These are phyloP conservation scores for Quercus robur DNA, from an alignment of 306 rosid species.

Conservation along the genomic window DNA sequence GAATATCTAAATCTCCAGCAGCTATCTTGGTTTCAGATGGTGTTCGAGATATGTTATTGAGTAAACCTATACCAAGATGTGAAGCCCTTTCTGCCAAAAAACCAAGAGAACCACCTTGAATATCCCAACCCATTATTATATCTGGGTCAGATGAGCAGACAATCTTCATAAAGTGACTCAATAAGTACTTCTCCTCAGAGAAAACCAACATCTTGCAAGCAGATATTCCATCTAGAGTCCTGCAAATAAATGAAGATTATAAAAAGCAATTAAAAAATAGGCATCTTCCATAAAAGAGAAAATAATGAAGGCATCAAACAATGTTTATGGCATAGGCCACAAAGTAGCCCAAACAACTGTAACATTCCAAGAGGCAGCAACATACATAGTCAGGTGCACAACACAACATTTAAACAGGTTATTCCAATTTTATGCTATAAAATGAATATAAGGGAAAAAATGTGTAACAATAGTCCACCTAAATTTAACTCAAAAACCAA, in stretches of 20 bases:
- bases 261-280: too few relatives aligned
- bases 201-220: slow-evolving; percentile 60
- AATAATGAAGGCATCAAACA: too few relatives aligned
- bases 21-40: slow-evolving; percentile 56
- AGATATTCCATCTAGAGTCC: slow-evolving; percentile 66
- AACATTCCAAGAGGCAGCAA: background rate
- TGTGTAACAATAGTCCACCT: background rate
- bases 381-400: background rate
- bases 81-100: slow-evolving; percentile 94
- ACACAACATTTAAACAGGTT: background rate
- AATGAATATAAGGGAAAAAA: too few relatives aligned
- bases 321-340: too few relatives aligned
- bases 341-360: too few relatives aligned
- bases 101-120: slow-evolving; percentile 93
- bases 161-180: slow-evolving; percentile 63
- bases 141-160: slow-evolving; percentile 77
- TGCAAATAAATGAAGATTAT: slow-evolving; percentile 35
- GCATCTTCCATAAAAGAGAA: too few relatives aligned
- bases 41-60: slow-evolving; percentile 72
- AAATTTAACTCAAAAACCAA: background rate
- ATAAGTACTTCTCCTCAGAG: slow-evolving; percentile 60
- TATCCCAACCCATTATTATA: slow-evolving; percentile 93
- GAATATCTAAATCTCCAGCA: slow-evolving; percentile 40
- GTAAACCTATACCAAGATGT: slow-evolving; percentile 68
- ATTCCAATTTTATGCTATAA: background rate